Percentiles rank a stretch among this genome's conserved stretches.
Conservation (phyloP, 768 basidiomycete genomes). For the Lactifluus hygrophoroides region DNA sequence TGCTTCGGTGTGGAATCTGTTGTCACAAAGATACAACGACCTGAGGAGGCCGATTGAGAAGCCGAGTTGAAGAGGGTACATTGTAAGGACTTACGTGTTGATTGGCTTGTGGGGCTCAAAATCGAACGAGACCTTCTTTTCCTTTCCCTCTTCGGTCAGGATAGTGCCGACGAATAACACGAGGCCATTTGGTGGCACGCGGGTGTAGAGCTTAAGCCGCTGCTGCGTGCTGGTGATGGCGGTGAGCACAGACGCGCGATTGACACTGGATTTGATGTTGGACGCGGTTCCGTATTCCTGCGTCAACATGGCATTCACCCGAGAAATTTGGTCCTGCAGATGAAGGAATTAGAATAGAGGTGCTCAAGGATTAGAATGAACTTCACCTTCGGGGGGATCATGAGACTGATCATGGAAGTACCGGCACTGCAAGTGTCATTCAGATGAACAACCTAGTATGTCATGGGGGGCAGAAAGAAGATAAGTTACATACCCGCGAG, state of each 20-base stretch:
- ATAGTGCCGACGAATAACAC: constrained; percentile 98
- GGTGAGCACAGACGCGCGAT: constrained; percentile 92
- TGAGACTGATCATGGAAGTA: constrained; percentile 98
- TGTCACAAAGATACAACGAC: constrained; percentile 98
- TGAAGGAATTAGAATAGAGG: constrained; percentile 6
- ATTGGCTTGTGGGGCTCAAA: constrained; percentile 99
- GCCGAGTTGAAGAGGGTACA: neutral
- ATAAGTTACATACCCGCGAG: constrained; percentile 72
- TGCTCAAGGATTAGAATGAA: neutral
- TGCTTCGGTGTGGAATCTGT: constrained; percentile 98
- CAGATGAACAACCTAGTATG: neutral
- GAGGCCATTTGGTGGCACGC: constrained; percentile 93
- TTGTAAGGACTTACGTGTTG: constrained; percentile 69
- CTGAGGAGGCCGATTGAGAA: constrained; percentile 32
- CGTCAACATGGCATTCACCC: constrained; percentile 90
- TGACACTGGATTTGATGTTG: constrained; percentile 99
- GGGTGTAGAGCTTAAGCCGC: constrained; percentile 90
- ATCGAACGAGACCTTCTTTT: constrained; percentile 98
- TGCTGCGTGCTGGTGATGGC: constrained; percentile 99
- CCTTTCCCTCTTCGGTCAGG: constrained; percentile 96
- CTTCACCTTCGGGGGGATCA: constrained; percentile 85
- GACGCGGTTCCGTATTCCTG: constrained; percentile 99
- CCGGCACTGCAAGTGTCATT: constrained; percentile 59
- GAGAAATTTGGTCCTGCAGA: constrained; percentile 82
- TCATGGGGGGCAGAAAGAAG: neutral